These are phyloP conservation scores for Candida gorgasii DNA, from an alignment of 805 yeast genomes.

Conservation along the genomic window DNA sequence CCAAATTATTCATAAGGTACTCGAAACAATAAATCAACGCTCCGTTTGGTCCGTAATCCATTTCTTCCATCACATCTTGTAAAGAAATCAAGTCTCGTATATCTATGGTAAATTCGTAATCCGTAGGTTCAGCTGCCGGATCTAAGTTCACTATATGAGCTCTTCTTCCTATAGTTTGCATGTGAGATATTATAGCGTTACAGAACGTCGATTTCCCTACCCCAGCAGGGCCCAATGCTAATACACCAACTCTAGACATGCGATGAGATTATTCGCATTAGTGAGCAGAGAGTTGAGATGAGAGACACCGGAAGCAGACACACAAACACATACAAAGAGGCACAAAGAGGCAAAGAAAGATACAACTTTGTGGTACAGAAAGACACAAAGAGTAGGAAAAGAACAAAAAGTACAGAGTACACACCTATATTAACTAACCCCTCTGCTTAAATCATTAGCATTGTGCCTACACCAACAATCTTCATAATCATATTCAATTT, in stretches of 20 bases:
- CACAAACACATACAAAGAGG: no score
- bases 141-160: conserved; percentile 94
- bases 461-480: conserved; percentile 64
- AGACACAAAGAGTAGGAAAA: neutral
- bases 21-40: conserved; percentile 93
- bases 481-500: conserved; percentile 65
- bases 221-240: conserved; percentile 97
- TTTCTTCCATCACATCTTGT: conserved; percentile 94
- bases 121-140: conserved; percentile 95
- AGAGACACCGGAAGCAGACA: no score
- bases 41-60: conserved; percentile 93
- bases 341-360: no score
- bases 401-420: neutral
- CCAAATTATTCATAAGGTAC: conserved; percentile 81
- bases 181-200: conserved; percentile 78
- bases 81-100: conserved; percentile 86
- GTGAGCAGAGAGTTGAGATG: conserved; percentile 4
- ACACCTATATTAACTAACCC: neutral
- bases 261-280: neutral
- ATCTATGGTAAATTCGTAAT: conserved; percentile 89
- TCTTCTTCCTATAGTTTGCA: conserved; percentile 87
- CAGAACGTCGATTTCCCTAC: conserved; percentile 95
- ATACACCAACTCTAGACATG: conserved; percentile 94
- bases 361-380: no score
- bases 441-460: conserved; percentile 8